Conservation (phyloP, 1,284 basidiomycete species). For the Phlebopus sp. region DNA sequence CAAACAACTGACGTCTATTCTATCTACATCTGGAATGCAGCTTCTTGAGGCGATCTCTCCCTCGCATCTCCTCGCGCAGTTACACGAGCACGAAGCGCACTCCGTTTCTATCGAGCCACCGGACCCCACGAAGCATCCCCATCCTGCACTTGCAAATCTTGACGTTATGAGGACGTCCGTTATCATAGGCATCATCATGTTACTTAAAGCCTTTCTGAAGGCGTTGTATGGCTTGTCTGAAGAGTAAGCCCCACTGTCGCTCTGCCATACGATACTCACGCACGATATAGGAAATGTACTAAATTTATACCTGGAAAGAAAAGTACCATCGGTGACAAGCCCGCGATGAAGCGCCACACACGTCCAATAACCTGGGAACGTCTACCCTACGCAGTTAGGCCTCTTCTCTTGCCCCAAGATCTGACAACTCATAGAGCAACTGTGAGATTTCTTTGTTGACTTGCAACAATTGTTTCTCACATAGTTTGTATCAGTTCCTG, state of each 20-base stretch:
- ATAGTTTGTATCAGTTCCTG: constrained; percentile 53
- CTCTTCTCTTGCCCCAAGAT: constrained; percentile 60
- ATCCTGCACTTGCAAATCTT: constrained; percentile 12
- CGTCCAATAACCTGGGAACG: constrained; percentile 68
- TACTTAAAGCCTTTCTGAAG: constrained; percentile 84
- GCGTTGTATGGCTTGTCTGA: constrained; percentile 78
- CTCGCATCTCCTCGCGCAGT: constrained; percentile 60
- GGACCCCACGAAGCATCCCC: constrained; percentile 4
- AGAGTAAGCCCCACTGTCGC: constrained; percentile 54
- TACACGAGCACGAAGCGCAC: constrained; percentile 39
- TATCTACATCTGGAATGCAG: constrained; percentile 86
- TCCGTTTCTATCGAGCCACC: constrained; percentile 11
- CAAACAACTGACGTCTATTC: constrained; percentile 72
- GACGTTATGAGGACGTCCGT: constrained; percentile 63
- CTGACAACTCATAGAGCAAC: constrained; percentile 51
- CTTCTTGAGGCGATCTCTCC: constrained; percentile 68
- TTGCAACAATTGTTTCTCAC: constrained; percentile 2
- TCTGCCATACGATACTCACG: too few relatives aligned
- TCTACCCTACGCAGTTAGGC: constrained; percentile 58
- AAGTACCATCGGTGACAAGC: constrained; percentile 77
- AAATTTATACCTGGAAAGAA: constrained; percentile 87
- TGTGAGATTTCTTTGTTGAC: constrained; percentile 38
- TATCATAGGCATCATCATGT: constrained; percentile 75
- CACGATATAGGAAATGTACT: constrained; percentile 69
- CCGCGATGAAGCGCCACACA: constrained; percentile 63